Base-by-base conservation (phyloP, 805 yeast genomes). In the Starmerella roubikii region DNA sequence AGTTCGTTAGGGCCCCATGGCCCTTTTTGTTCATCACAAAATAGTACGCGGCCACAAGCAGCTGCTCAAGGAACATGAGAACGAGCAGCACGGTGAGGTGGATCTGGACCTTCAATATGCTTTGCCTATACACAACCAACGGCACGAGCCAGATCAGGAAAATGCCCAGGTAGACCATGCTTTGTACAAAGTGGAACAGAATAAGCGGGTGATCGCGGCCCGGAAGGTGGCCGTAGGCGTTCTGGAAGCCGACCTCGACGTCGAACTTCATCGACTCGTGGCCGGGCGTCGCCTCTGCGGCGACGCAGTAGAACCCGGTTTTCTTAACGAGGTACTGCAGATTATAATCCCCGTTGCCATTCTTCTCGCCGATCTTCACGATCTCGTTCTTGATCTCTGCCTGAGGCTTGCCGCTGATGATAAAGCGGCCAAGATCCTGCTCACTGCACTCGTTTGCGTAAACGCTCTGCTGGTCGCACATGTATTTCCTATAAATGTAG, bases 251-350 rank as follows among this genome's bases (percentile, higher is more conserved):
- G 32, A 79, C 78, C n/a, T 62, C 59, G 13, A 88, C 80, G 36
- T 67, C 58, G 59, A 77, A 91, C 63, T 65, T 32, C 39, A 48
- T 37, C 18, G 49, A 40, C 10, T 61, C 56, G 15, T 53, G 47
- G 34, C 55, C 55, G 11, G 56, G 52, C 19, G 70, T 61, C 19
- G 74, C 66, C 47, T 66, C 74, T 0, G 93, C 78, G 2, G 85
- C 76, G 30, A 88, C 79, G 65, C 98, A 91, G 61, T 86, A 91
- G 59, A 79, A 91, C 6, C 97, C 97, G 1, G 97, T 84, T 42
- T 69, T 67, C 41, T 67, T 63, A 32, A 91, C 73, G 3, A 66
- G 65, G 53, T 85, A 91, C 28, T 69, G 66, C 42, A 77, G 59
- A 31, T 73, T 71, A 20, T 32, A 26, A 3, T 38, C 38, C 8